Conservation (phyloP, 2,329 filamentous ascomycete genomes). For the Talaromyces amestolkiae region DNA sequence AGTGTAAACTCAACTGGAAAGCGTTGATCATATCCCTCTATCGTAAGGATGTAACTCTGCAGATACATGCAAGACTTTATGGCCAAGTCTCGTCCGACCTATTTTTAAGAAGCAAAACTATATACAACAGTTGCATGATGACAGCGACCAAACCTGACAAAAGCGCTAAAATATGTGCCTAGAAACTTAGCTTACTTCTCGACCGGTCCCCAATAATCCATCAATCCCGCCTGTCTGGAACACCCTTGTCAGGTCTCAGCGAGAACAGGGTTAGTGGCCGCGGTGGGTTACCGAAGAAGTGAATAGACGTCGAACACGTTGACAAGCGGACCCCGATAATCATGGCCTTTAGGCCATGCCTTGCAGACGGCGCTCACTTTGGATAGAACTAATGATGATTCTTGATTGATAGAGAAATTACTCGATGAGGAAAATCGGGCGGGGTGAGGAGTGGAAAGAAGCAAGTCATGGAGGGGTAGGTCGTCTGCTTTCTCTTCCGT, state of each 20-base stretch:
- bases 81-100: background rate
- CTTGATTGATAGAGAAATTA: background rate
- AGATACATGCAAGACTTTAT: background rate
- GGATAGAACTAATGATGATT: background rate
- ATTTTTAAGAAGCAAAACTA: background rate
- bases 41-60: background rate
- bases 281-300: background rate
- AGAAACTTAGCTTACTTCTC: background rate
- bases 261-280: background rate
- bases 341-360: background rate
- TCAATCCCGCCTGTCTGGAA: background rate
- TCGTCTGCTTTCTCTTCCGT: background rate
- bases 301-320: constrained; percentile 5
- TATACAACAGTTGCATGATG: background rate
- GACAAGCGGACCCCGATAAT: background rate
- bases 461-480: background rate
- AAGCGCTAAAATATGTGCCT: background rate
- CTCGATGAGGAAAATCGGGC: background rate
- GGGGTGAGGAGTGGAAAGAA: background rate
- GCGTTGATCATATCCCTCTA: background rate
- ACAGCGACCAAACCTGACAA: too few relatives aligned
- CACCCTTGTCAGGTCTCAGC: constrained; percentile 1
- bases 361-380: background rate
- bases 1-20: too few relatives aligned
- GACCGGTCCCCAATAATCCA: background rate